Evolutionary conservation across 2,329 filamentous ascomycete species (phyloP).

Genomic region (Furcasterigmium sp.): DNA sequence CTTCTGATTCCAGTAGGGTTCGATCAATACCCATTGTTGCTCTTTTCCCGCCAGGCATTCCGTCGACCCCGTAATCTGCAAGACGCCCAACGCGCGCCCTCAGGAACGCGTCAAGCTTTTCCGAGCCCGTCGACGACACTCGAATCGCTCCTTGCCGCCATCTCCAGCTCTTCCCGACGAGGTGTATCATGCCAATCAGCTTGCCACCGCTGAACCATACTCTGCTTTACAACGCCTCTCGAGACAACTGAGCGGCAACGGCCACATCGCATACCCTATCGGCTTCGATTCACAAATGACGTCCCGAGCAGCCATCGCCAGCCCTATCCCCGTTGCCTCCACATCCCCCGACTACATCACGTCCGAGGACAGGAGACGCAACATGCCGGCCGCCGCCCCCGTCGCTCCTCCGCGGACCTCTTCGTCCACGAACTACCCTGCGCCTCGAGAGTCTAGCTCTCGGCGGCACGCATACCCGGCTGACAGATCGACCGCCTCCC

Average conservation of each 20-base stretch:
- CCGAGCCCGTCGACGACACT: too few species aligned
- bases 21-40: too few species aligned
- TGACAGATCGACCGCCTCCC: constrained; percentile 38
- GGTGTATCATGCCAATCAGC: background rate
- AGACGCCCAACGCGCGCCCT: too few species aligned
- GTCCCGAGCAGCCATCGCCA: constrained; percentile 39
- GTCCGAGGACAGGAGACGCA: constrained; percentile 31
- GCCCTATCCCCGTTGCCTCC: constrained; percentile 32
- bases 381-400: constrained; percentile 66
- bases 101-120: too few species aligned
- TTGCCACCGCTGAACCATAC: background rate
- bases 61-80: too few species aligned
- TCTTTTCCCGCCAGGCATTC: too few species aligned
- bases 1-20: too few species aligned
- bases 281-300: constrained; percentile 34
- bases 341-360: constrained; percentile 27
- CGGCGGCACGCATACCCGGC: constrained; percentile 38
- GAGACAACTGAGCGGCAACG: background rate
- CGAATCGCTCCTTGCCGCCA: background rate
- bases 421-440: constrained; percentile 48
- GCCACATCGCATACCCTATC: background rate
- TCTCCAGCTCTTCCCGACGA: background rate
- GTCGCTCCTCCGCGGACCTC: constrained; percentile 78
- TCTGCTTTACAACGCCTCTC: background rate
- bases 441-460: constrained; percentile 30